Percentiles rank a stretch among this genome's conserved stretches.
Conservation (phyloP, 495 filamentous ascomycete species). For the Penicillium taxi region DNA sequence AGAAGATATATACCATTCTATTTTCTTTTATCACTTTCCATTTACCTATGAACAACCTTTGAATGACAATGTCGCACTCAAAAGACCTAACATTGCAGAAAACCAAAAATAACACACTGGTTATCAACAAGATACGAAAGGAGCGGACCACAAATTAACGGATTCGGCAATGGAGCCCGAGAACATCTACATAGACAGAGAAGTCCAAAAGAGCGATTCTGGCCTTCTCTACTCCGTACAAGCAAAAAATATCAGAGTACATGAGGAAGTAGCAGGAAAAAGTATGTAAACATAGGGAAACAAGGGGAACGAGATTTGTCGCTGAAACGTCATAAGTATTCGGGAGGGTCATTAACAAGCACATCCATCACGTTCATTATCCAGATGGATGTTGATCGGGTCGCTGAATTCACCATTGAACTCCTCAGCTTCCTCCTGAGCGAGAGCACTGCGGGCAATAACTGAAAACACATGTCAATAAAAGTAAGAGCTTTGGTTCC, state of each 20-base stretch:
- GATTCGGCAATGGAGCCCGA: neutral
- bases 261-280: constrained; percentile 10
- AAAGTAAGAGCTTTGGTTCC: neutral
- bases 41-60: constrained; percentile 1
- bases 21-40: neutral
- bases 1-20: neutral
- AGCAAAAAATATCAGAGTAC: constrained; percentile 6
- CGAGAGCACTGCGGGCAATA: constrained; percentile 91
- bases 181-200: constrained; percentile 17
- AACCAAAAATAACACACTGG: constrained; percentile 1
- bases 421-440: constrained; percentile 94
- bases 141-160: neutral
- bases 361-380: constrained; percentile 85
- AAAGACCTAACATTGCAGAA: constrained; percentile 1
- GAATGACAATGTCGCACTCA: neutral
- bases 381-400: constrained; percentile 93
- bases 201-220: constrained; percentile 9
- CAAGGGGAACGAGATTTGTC: constrained; percentile 12
- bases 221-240: constrained; percentile 21
- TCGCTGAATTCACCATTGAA: constrained; percentile 89
- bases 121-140: constrained; percentile 1
- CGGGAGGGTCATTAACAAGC: constrained; percentile 56
- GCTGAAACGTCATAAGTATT: constrained; percentile 26
- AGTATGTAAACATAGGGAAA: constrained; percentile 9
- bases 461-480: constrained; percentile 44